Conservation (phyloP, 202 grass and related monocot species). For the Zoysia matrella region DNA sequence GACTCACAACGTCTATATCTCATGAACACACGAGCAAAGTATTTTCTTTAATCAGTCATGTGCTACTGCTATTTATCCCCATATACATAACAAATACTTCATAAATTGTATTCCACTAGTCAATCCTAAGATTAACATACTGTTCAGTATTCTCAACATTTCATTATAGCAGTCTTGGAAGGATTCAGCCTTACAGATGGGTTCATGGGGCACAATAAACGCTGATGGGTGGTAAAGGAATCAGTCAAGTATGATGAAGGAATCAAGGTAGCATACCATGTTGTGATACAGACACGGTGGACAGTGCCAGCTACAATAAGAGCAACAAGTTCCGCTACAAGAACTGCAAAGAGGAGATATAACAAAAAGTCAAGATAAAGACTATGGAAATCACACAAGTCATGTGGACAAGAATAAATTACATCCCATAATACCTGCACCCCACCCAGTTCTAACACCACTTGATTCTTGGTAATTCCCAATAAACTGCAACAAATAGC, state of each 20-base stretch:
- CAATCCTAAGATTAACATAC: neutral
- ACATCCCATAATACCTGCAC: conserved; percentile 69
- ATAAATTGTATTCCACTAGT: neutral
- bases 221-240: neutral
- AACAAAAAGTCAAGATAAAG: conserved; percentile 30
- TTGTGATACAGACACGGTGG: conserved; percentile 96
- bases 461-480: conserved; percentile 92
- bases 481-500: conserved; percentile 67
- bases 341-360: conserved; percentile 59
- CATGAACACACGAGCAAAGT: neutral
- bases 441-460: conserved; percentile 93
- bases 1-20: neutral
- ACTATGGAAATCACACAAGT: neutral
- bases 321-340: conserved; percentile 82
- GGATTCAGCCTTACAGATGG: neutral
- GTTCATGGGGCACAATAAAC: neutral
- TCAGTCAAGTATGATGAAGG: neutral
- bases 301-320: conserved; percentile 87
- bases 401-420: conserved; percentile 36
- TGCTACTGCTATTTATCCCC: neutral
- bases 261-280: conserved; percentile 69
- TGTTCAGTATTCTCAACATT: neutral
- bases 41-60: conserved; percentile 5
- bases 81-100: neutral
- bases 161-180: conserved; percentile 9